A percentile compares a stretch with the other conserved stretches of the same genome.
phyloP scores from a whole-genome alignment of 352 stramenopile species.

The Phytopythium chamaehyphon region DNA sequence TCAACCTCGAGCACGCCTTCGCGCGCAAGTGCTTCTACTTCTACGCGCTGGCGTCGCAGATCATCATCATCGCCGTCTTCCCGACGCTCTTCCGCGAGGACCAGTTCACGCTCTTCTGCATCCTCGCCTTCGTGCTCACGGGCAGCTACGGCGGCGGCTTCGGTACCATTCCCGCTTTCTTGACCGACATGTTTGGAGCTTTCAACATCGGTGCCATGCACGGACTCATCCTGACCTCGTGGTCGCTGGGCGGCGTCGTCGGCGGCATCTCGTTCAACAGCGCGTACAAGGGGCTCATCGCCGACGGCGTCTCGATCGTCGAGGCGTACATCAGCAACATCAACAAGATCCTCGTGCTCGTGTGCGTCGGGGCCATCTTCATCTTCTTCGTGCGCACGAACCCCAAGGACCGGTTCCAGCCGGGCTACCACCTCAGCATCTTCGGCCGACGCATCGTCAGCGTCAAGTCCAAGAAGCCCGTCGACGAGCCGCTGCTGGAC shows the following conservation, averaged over 20 bases:
- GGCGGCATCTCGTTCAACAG: slow-evolving; percentile 71
- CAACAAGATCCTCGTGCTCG: slow-evolving; percentile 66
- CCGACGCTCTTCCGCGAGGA: slow-evolving; percentile 54
- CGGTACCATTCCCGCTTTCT: slow-evolving; percentile 67
- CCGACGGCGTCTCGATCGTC: slow-evolving; percentile 21
- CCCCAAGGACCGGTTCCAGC: slow-evolving; percentile 58
- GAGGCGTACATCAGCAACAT: slow-evolving; percentile 72
- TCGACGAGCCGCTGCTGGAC: slow-evolving; percentile 13
- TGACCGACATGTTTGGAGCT: slow-evolving; percentile 83
- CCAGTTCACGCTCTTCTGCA: slow-evolving; percentile 49
- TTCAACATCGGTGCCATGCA: slow-evolving; percentile 84
- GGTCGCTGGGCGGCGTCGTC: slow-evolving; percentile 66
- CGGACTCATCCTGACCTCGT: slow-evolving; percentile 71
- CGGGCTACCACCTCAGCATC: slow-evolving; percentile 66
- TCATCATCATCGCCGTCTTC: slow-evolving; percentile 58
- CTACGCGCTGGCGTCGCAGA: slow-evolving; percentile 56
- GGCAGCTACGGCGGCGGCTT: slow-evolving; percentile 69
- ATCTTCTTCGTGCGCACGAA: slow-evolving; percentile 74
- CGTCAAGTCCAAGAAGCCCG: slow-evolving; percentile 43
- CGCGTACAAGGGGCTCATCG: slow-evolving; percentile 37
- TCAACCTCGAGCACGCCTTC: slow-evolving; percentile 46
- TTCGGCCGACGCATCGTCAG: slow-evolving; percentile 60
- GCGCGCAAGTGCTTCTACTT: slow-evolving; percentile 57
- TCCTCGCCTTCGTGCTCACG: slow-evolving; percentile 64
- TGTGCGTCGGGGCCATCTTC: slow-evolving; percentile 54